Base-by-base conservation (phyloP, 495 filamentous ascomycete genomes). In the Penicillium parvum region DNA sequence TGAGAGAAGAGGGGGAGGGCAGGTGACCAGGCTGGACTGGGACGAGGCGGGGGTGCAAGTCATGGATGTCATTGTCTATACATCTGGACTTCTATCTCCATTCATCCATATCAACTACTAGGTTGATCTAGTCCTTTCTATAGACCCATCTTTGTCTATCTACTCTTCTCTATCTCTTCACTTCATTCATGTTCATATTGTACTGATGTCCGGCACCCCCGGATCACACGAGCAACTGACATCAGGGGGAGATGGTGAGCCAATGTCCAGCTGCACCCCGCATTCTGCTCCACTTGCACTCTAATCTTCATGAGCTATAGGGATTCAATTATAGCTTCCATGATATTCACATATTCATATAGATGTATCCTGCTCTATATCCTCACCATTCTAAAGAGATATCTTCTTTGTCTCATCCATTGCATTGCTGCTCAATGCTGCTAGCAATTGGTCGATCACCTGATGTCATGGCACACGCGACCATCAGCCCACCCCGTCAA, bases 231-330 rank as follows among this genome's bases (percentile, higher is more conserved):
- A 60, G 57, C 42, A 52, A 41, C 50, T 66, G 63, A 66, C 63
- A 64, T 66, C 58, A 61, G 52, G 40, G 48, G 45, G 32, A 32
- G 32, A 34, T 19, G 33, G 40, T 40, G 40, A 20, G 55, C 60
- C 58, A 68, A 64, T 55, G 32, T 46, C 42, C 44, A 41, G 60
- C 62, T 68, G 65, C 65, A 69, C 65, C 65, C 65, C 65, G 63
- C 65, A 69, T 66, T 69, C 52, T 58, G 23, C 57, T 63, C 63
- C 59, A 69, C 65, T 53, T 40, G 42, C 12, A 37, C 47, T 45
- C 39, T 44, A 44, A 23, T 38, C n/a, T n/a, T n/a, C n/a, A n/a
- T 45, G 12, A 17, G 12, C 28, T 12, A 30, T 30, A n/a, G n/a
- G n/a, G 28, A 30, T 15, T 30, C 8, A n/a, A 15, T 5, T 6